Conservation (phyloP, 768 basidiomycete genomes). For the Chalciporus pseudorubinellus region DNA sequence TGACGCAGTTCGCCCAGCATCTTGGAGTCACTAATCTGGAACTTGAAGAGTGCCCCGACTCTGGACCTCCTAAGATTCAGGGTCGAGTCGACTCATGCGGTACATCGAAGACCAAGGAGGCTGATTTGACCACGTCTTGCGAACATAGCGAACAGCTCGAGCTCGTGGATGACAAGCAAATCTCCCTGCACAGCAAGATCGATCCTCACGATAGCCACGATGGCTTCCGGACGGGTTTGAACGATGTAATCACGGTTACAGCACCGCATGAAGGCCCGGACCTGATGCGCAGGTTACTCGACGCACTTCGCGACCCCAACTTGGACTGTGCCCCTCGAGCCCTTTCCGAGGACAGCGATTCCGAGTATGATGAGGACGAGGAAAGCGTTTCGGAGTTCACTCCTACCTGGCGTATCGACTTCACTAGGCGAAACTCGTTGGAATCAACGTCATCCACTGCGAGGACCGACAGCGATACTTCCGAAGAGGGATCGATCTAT, state of each 20-base stretch:
- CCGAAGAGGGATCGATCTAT: conserved; percentile 2
- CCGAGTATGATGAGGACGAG: not conserved
- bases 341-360: conserved; percentile 4
- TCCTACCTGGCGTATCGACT: not conserved
- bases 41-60: not conserved
- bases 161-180: not conserved
- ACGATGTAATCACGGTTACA: not conserved
- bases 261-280: not conserved
- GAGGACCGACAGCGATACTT: not conserved
- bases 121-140: not conserved
- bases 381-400: not conserved
- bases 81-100: not conserved
- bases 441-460: not conserved
- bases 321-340: conserved; percentile 5
- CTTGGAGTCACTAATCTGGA: not conserved
- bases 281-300: conserved; percentile 14
- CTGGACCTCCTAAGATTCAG: not conserved
- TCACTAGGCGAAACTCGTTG: not conserved
- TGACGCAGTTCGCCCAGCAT: not conserved
- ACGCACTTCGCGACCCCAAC: conserved; percentile 13
- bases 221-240: not conserved
- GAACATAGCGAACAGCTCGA: not conserved
- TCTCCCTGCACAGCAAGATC: not conserved
- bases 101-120: not conserved
- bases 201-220: not conserved